Evolutionary conservation across 371 early-diverging fungal species (phyloP), one percentile per base, ranked within the genome.

Genomic region (Dichotomocladium elegans): DNA sequence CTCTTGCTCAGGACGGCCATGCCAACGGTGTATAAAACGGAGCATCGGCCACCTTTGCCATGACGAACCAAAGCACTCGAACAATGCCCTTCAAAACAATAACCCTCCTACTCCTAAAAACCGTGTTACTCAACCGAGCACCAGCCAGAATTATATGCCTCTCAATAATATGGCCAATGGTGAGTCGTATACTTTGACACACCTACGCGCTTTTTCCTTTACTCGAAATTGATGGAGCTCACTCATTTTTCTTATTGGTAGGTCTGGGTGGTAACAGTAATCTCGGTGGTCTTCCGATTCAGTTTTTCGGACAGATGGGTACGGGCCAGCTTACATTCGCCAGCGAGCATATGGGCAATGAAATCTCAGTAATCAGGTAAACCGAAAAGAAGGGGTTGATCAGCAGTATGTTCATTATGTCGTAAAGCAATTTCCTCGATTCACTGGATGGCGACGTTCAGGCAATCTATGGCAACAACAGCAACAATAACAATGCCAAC

Each of bases 1-100:
- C 51, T 46, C 15, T 47, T 37, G 25, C n/a, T 12, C 43, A 85
- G 88, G 86, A 31, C 85, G 96, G 17, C 96, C 96, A 17, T 96
- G 96, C 68, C 90, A 91, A 61, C 87, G 96, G 24, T 96, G 96
- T 68, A 90, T 96, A 43, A 92, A 92, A 67, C 83, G 95, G 34
- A 89, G 87, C 60, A 96, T 96, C 56, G 90, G 91, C 9, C 91
- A 93, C 60, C 66, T 94, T 51, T 96, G 96, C 68, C 89, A 89
- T 40, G 93, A 96, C 64, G 91, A 93, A 58, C 72, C 82, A 4
- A 85, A 82, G 47, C 71, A 60, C 24, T 43, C 64, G 19, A 53
- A 34, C 47, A 72, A 46, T 51, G 28, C 56, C 28, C 35, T 46
- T 30, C 45, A 25, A 31, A 51, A 53, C 52, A 52, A 52, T 48